phyloP scores from a whole-genome alignment of 495 filamentous ascomycete genomes.

The Lasiosphaeris hirsuta region DNA sequence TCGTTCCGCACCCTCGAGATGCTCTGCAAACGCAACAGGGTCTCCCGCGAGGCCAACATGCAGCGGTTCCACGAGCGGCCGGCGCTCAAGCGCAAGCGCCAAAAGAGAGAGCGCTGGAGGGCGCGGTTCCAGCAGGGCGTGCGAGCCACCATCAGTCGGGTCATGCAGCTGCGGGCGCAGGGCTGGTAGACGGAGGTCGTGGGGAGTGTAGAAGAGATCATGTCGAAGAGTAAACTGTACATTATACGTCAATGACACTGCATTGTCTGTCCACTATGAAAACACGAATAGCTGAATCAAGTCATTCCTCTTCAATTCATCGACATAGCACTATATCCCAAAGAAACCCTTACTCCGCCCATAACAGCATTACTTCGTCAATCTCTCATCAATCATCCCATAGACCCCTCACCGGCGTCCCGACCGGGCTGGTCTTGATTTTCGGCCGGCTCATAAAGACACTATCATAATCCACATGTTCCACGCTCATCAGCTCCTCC shows the following conservation, averaged over 20 bases:
- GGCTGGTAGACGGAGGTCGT: constrained; percentile 58
- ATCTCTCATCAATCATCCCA: constrained; percentile 3
- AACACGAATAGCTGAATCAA: background rate
- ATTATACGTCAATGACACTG: background rate
- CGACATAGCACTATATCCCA: constrained; percentile 1
- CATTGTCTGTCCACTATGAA: background rate
- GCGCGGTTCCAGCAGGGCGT: constrained; percentile 64
- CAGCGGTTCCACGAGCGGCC: constrained; percentile 70
- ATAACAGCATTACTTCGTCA: background rate
- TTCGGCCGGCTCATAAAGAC: constrained; percentile 84
- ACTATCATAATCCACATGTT: constrained; percentile 76
- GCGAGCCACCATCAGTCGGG: constrained; percentile 53
- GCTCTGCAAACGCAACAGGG: constrained; percentile 44
- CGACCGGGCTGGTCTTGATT: constrained; percentile 70
- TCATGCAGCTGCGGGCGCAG: constrained; percentile 63
- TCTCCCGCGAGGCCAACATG: constrained; percentile 44
- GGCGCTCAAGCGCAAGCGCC: constrained; percentile 70
- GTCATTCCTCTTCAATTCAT: background rate
- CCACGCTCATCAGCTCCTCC: constrained; percentile 34
- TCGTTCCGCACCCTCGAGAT: constrained; percentile 52
- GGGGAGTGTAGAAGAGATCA: background rate
- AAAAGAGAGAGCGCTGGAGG: constrained; percentile 63
- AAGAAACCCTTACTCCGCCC: background rate
- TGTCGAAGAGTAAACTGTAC: background rate
- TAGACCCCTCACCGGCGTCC: constrained; percentile 45